Conservation (phyloP, 163 green algal species). For the Prototheca cutis region DNA sequence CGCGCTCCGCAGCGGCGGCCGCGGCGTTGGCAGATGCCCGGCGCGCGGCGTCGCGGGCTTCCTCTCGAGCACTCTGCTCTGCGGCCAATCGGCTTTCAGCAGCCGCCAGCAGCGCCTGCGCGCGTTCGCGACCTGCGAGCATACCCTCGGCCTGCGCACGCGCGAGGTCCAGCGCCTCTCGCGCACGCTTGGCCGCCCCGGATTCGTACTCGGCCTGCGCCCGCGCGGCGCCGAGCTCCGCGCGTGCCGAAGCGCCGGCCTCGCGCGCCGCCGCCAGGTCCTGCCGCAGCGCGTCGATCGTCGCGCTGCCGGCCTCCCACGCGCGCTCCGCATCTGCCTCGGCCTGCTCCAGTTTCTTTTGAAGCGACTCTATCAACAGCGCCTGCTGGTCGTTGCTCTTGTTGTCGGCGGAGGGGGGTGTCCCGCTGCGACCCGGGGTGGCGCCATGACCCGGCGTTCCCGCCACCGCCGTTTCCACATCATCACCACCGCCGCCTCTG, state of each 20-base stretch:
- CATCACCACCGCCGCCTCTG: no score
- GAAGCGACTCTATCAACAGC: no score
- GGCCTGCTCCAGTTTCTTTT: no score
- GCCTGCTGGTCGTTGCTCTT: no score
- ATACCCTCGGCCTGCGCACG: slow-evolving; percentile 16
- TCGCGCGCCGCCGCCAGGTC: slow-evolving; percentile 11
- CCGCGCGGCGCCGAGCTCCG: slow-evolving; percentile 20
- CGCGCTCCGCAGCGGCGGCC: background rate
- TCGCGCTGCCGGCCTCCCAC: no score
- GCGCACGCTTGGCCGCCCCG: slow-evolving; percentile 20
- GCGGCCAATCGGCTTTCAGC: slow-evolving; percentile 15
- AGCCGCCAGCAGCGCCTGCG: slow-evolving; percentile 15
- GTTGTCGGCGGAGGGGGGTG: no score
- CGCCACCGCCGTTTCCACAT: no score
- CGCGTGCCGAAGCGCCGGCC: slow-evolving; percentile 7
- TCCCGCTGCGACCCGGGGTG: no score
- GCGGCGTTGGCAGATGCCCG: no score
- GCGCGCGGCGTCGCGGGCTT: slow-evolving; percentile 12
- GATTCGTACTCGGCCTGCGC: slow-evolving; percentile 44
- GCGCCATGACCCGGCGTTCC: no score
- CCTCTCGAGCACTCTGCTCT: slow-evolving; percentile 13
- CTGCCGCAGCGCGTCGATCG: no score
- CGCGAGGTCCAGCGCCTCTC: slow-evolving; percentile 24
- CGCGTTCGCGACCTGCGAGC: slow-evolving; percentile 7
- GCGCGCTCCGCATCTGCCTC: no score